A percentile compares a stretch with the other conserved stretches of the same genome.
phyloP scores from a whole-genome alignment of 2,329 filamentous ascomycete species.

The Trichoderma aggressivum region DNA sequence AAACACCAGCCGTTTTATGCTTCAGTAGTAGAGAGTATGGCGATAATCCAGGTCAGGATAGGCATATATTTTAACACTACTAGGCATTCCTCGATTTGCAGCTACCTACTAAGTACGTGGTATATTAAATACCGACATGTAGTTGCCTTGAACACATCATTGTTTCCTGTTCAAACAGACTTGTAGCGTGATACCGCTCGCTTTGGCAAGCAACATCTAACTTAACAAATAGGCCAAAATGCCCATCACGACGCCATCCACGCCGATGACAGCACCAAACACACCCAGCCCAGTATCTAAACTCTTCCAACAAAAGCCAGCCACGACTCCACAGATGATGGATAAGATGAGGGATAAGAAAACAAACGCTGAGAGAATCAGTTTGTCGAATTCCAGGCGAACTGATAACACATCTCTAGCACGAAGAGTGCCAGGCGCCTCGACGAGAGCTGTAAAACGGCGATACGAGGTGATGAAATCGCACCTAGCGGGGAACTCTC shows the following conservation, averaged over 20 bases:
- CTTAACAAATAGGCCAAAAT: neutral
- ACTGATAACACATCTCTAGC: neutral
- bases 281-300: neutral
- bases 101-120: too few species aligned
- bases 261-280: conserved; percentile 4
- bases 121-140: too few species aligned
- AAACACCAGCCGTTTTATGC: too few species aligned
- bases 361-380: neutral
- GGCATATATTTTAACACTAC: too few species aligned
- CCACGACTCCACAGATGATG: neutral
- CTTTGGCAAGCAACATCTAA: neutral
- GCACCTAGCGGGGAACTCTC: neutral
- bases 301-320: neutral
- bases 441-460: neutral
- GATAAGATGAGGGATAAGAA: neutral
- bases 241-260: neutral
- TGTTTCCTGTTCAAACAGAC: neutral
- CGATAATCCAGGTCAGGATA: too few species aligned
- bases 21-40: too few species aligned
- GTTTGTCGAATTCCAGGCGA: neutral
- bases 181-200: neutral
- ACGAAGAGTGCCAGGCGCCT: neutral
- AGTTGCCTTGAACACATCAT: neutral
- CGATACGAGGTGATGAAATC: neutral
- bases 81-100: too few species aligned